Base-by-base conservation (phyloP, 1,284 basidiomycete species). In the Tilletia indica region DNA sequence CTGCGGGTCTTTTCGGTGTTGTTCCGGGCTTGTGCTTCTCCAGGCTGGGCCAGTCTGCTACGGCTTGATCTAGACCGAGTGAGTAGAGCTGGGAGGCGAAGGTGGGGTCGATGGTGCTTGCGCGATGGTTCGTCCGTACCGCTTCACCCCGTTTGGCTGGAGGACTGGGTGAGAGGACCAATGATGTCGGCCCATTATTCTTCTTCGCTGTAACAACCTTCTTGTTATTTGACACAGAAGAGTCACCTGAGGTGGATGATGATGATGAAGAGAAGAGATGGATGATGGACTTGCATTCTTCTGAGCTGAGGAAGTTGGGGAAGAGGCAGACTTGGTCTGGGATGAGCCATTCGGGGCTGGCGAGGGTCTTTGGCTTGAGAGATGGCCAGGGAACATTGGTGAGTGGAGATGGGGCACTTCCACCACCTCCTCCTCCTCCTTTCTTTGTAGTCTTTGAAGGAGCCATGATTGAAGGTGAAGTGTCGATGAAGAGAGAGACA, bases 271-370 rank as follows among this genome's bases (percentile, higher is more conserved):
- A n/a, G 51, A 54, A 54, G 51, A 54, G 51, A 31, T 8, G n/a
- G 19, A 54, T 54, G n/a, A 54, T n/a, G 51, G 51, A 9, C 9
- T 54, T 54, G 51, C 51, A 54, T 54, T 54, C 51, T 9, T 54
- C 51, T 31, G 51, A 2, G 25, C n/a, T 54, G n/a, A 54, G 51
- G 51, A 54, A 54, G n/a, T n/a, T 21, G 8, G 51, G 51, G 51
- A 54, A 54, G 51, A 54, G 51, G n/a, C 51, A 54, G 51, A 54
- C 51, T 4, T 54, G 51, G n/a, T 54, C 51, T 14, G 51, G 51
- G 25, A 54, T 54, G 51, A 54, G 51, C 51, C 51, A 54, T 54
- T 54, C 51, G 9, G 51, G 51, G 6, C 12, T 8, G n/a, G 51
- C 6, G 8, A 54, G 25, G 19, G 19, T 31, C 51, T 54, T 54